Percentiles rank a stretch among this genome's conserved stretches.
phyloP scores from a whole-genome alignment of 2,329 filamentous ascomycete species.

The Ascosphaera aggregata region DNA sequence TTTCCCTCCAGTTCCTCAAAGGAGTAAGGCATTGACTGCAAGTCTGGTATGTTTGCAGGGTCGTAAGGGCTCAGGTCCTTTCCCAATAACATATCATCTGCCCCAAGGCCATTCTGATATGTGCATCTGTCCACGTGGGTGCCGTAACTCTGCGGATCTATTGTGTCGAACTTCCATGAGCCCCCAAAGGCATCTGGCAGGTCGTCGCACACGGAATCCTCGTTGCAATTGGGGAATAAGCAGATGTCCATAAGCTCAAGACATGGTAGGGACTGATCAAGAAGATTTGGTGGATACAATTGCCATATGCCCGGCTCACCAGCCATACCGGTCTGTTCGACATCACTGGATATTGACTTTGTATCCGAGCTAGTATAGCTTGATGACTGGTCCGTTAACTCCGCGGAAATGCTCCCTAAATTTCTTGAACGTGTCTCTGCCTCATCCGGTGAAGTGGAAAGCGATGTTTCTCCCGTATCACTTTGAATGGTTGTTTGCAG shows the following conservation, averaged over 20 bases:
- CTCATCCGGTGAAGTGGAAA: not conserved
- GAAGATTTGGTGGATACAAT: not conserved
- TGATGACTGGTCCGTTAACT: not conserved
- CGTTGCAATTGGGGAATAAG: not conserved
- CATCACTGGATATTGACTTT: not conserved
- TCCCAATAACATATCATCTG: not conserved
- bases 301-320: not conserved
- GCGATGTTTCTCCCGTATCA: not conserved
- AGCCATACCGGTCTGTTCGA: not conserved
- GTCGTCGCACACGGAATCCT: not conserved
- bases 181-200: not conserved
- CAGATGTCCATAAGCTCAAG: not conserved
- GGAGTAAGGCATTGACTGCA: not conserved
- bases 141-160: not conserved
- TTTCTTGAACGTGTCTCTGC: not conserved
- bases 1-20: not conserved
- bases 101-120: not conserved
- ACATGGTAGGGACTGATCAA: not conserved
- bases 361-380: not conserved
- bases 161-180: not conserved
- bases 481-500: not conserved
- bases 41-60: not conserved
- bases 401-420: not conserved
- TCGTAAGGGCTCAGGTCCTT: not conserved
- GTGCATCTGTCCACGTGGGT: not conserved